These are phyloP conservation scores for Suzukiozyma palmioleophila DNA, from an alignment of 1,139 yeast species.

Conservation along the genomic window DNA sequence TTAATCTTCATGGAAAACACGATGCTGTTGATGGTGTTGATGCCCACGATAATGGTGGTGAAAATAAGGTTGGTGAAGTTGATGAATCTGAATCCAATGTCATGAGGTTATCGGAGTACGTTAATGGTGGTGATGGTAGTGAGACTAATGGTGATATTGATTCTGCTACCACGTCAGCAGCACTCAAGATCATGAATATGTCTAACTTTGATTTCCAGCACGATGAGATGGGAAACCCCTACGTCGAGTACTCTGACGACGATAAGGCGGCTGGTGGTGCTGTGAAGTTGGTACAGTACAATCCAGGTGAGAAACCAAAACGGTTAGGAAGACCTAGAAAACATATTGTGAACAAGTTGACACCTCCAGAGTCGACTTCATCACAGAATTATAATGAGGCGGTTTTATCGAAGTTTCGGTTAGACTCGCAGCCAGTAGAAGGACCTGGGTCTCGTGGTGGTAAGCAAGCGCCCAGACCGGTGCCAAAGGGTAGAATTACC, in stretches of 20 bases:
- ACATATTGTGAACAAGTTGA: slow-evolving; percentile 16
- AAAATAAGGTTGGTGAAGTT: not conserved
- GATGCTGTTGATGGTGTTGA: slow-evolving; percentile 5
- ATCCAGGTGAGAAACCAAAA: slow-evolving; percentile 27
- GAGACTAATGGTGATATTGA: slow-evolving; percentile 7
- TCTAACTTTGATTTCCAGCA: slow-evolving; percentile 9
- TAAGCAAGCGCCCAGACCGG: slow-evolving; percentile 15
- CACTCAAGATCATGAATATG: slow-evolving; percentile 16
- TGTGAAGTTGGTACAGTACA: slow-evolving; percentile 29
- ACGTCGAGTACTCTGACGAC: slow-evolving; percentile 2
- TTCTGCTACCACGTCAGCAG: slow-evolving; percentile 14
- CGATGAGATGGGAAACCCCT: slow-evolving; percentile 1
- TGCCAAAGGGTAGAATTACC: slow-evolving; percentile 28
- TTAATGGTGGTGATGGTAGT: slow-evolving; percentile 5
- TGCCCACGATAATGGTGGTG: slow-evolving; percentile 1
- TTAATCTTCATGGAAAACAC: slow-evolving; percentile 8
- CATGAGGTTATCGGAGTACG: not conserved
- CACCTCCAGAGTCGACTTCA: slow-evolving; percentile 24
- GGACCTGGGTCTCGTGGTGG: slow-evolving; percentile 48
- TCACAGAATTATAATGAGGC: slow-evolving; percentile 29
- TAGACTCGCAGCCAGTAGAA: slow-evolving; percentile 34
- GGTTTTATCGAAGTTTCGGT: slow-evolving; percentile 31
- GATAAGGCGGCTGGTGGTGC: slow-evolving; percentile 3
- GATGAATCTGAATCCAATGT: slow-evolving; percentile 3
- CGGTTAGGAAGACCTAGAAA: slow-evolving; percentile 37